phyloP scores from a whole-genome alignment of 2,329 filamentous ascomycete genomes.

The Claviceps monticola region DNA sequence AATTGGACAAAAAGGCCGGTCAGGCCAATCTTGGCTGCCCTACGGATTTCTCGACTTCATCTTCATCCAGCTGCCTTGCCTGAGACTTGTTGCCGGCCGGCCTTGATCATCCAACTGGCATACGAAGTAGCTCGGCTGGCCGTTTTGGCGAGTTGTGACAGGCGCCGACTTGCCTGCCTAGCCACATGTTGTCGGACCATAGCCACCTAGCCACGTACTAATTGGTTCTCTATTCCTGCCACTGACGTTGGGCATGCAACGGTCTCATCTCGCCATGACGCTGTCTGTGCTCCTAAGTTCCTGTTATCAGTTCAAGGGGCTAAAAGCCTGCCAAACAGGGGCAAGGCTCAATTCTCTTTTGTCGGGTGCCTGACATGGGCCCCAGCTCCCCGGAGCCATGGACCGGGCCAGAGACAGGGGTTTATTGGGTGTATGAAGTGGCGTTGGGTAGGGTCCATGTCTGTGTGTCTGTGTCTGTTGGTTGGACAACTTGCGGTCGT shows the following conservation, averaged over 20 bases:
- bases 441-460: constrained; percentile 2
- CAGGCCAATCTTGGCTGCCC: neutral
- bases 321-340: constrained; percentile 3
- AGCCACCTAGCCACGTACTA: neutral
- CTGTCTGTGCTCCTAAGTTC: constrained; percentile 1
- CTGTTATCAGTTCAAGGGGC: neutral
- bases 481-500: neutral
- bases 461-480: neutral
- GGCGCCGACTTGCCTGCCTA: neutral
- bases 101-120: neutral
- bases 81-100: neutral
- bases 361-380: constrained; percentile 7
- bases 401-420: constrained; percentile 5
- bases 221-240: neutral
- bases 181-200: neutral
- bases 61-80: neutral
- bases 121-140: neutral
- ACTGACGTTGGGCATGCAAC: neutral
- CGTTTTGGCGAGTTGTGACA: neutral
- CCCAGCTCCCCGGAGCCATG: constrained; percentile 7
- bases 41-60: neutral
- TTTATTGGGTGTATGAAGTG: neutral
- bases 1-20: neutral
- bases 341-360: constrained; percentile 1
- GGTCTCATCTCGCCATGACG: neutral